A percentile compares a stretch with the other conserved stretches of the same genome.
Evolutionary conservation across 768 basidiomycete genomes (phyloP).

Genomic region (Tephrocybe sp.): DNA sequence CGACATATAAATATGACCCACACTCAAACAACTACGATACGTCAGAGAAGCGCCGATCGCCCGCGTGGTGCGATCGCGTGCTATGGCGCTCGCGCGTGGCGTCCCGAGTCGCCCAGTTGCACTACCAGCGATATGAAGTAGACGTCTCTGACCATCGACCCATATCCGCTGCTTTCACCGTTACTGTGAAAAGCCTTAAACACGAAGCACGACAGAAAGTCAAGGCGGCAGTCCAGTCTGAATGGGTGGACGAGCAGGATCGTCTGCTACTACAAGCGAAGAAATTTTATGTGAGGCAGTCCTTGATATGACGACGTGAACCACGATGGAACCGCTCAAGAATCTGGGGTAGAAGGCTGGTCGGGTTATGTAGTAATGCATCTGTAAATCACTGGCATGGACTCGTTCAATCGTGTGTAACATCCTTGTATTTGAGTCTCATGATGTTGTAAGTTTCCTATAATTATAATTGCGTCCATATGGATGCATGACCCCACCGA

Average conservation of each 20-base stretch:
- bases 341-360: too few relatives aligned
- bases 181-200: slow-evolving; percentile 74
- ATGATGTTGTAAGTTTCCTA: too few relatives aligned
- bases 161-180: slow-evolving; percentile 73
- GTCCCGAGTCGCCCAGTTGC: slow-evolving; percentile 59
- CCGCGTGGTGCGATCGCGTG: slow-evolving; percentile 97
- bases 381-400: background rate
- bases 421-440: too few relatives aligned
- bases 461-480: too few relatives aligned
- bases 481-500: too few relatives aligned
- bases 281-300: slow-evolving; percentile 40
- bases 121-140: slow-evolving; percentile 81
- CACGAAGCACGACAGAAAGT: slow-evolving; percentile 56
- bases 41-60: slow-evolving; percentile 84
- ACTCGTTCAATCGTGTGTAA: too few relatives aligned
- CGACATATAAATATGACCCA: slow-evolving; percentile 95
- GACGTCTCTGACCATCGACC: slow-evolving; percentile 92
- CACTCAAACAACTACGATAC: slow-evolving; percentile 78
- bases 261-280: slow-evolving; percentile 37
- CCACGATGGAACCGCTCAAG: too few relatives aligned
- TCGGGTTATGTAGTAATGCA: slow-evolving; percentile 1
- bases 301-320: slow-evolving; percentile 21
- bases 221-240: slow-evolving; percentile 52
- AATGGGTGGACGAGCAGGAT: slow-evolving; percentile 53
- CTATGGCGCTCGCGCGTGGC: slow-evolving; percentile 68